phyloP scores from a whole-genome alignment of 106 monocot genomes.

The Amphibolis antarctica region DNA sequence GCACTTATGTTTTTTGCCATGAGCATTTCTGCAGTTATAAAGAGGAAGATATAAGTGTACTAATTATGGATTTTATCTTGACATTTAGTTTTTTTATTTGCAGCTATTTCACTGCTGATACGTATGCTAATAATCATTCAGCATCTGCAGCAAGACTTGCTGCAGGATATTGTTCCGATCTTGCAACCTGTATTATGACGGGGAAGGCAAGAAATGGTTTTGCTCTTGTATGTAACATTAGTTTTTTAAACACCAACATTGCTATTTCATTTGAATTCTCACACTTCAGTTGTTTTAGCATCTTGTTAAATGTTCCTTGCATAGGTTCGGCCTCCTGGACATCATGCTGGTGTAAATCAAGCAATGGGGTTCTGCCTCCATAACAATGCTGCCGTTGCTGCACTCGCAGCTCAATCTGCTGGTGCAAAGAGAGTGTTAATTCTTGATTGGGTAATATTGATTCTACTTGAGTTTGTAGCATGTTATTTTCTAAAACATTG shows the following conservation, averaged over 20 bases:
- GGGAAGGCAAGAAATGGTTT: conserved; percentile 73
- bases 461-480: neutral
- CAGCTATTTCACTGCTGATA: conserved; percentile 96
- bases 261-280: neutral
- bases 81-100: neutral
- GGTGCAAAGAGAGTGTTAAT: conserved; percentile 92
- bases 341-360: conserved; percentile 89
- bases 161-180: conserved; percentile 94
- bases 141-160: conserved; percentile 90
- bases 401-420: conserved; percentile 73
- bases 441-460: conserved; percentile 83
- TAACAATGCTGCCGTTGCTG: conserved; percentile 95
- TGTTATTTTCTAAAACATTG: neutral
- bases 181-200: conserved; percentile 58
- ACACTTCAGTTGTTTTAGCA: neutral
- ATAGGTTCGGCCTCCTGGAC: conserved; percentile 99
- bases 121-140: conserved; percentile 91
- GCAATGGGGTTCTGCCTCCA: conserved; percentile 99
- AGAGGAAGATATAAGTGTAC: too few species aligned
- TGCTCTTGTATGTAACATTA: conserved; percentile 57
- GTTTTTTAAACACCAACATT: neutral
- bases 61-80: neutral
- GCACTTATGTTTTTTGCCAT: too few species aligned
- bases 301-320: neutral
- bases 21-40: too few species aligned